Base-by-base conservation (phyloP, 1,284 basidiomycete species). In the Rhodotorula sp. region DNA sequence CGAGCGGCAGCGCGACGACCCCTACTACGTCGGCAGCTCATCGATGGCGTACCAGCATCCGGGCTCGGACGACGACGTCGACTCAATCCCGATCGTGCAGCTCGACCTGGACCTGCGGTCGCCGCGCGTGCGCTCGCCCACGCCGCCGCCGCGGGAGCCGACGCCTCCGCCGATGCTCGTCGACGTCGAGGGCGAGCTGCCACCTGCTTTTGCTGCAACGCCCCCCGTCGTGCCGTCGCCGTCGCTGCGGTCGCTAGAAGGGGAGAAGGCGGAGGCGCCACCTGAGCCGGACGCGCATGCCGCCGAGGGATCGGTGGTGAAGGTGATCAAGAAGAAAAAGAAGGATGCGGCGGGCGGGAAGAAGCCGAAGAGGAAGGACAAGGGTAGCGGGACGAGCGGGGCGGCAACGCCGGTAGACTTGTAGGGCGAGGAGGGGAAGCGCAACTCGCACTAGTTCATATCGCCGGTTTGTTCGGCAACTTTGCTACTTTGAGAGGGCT, bases 161-260 rank as follows among this genome's bases (percentile, higher is more conserved):
- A 78, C 79, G 22, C 65, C 79, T 48, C 58, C 78, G 80, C 56
- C 79, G 79, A 39, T 90, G 87, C 82, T 87, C 34, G 87, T 95
- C 74, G 91, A 94, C 76, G 87, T 86, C 76, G 86, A 88, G 0
- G 93, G 93, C 3, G 92, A 94, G 81, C 91, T 94, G 89, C 94
- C 92, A 3, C 86, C 86, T 55, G 86, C 25, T 0, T 17, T 36
- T 25, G 41, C 62, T 25, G n/a, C n/a, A n/a, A 21, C 61, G 12
- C 27, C 50, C 2, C n/a, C 32, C 21, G 9, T 21, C 32, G 32
- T 58, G 15, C 19, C 32, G 29, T 32, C 63, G 22, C 32, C 36
- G 19, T 27, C 22, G 32, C 15, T 19, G 32, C 32, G 15, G 15
- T 19, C 44, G 10, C 44, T 21, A 12, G 29, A 22, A 21, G 34